Evolutionary conservation across 768 basidiomycete genomes (phyloP).

Genomic region (Tephrocybe sp.): DNA sequence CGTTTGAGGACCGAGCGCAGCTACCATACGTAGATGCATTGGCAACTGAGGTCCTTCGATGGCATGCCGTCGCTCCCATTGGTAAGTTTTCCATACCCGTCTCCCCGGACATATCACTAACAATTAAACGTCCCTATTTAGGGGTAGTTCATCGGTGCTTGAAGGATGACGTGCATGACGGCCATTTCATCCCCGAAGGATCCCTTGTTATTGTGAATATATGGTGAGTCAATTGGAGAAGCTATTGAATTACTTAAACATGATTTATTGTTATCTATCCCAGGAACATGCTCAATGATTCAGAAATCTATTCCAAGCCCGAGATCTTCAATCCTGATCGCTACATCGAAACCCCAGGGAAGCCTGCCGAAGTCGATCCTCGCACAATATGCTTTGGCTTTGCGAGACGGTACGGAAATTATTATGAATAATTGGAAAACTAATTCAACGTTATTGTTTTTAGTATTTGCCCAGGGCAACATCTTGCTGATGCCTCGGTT

Average conservation of each 20-base stretch:
- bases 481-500: constrained; percentile 53
- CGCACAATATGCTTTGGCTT: constrained; percentile 66
- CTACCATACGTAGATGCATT: constrained; percentile 63
- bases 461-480: constrained; percentile 48
- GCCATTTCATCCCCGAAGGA: constrained; percentile 60
- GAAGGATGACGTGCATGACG: constrained; percentile 59
- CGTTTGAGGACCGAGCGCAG: constrained; percentile 40
- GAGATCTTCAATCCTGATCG: constrained; percentile 58
- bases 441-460: constrained; percentile 1
- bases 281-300: constrained; percentile 54
- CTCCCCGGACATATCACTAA: not conserved
- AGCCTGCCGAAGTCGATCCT: constrained; percentile 51
- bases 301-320: constrained; percentile 49
- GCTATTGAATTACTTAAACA: constrained; percentile 17
- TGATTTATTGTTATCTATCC: not conserved
- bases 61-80: constrained; percentile 43
- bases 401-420: constrained; percentile 52
- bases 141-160: constrained; percentile 54
- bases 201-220: constrained; percentile 50
- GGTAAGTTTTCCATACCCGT: constrained; percentile 22
- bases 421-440: not conserved
- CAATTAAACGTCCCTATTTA: constrained; percentile 13
- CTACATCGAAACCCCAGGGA: constrained; percentile 44
- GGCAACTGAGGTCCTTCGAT: constrained; percentile 53
- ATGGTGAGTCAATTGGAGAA: constrained; percentile 27